Conservation (phyloP, 768 basidiomycete species). For the Suillus luteus region DNA sequence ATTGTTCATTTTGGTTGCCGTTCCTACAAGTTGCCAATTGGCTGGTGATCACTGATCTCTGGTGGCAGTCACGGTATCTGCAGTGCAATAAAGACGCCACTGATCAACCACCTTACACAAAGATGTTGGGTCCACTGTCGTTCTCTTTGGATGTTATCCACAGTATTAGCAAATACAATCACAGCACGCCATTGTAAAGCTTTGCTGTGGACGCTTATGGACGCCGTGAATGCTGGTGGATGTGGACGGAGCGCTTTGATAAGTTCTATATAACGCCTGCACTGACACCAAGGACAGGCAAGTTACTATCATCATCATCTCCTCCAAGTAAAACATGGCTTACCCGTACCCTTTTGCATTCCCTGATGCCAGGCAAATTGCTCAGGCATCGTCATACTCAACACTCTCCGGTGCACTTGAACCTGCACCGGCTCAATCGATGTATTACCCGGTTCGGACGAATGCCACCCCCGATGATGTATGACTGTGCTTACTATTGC, state of each 20-base stretch:
- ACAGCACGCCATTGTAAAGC: background rate
- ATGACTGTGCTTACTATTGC: background rate
- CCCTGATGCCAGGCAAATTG: conserved; percentile 16
- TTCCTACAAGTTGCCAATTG: background rate
- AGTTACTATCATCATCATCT: background rate
- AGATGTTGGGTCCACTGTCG: background rate
- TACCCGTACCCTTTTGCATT: conserved; percentile 25
- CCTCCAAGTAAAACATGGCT: conserved; percentile 21
- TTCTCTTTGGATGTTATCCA: background rate
- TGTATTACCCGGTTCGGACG: background rate
- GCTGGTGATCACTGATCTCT: background rate
- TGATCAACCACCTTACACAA: background rate
- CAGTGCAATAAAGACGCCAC: background rate
- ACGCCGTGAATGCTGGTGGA: background rate
- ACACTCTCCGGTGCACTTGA: conserved; percentile 1
- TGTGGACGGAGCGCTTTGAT: conserved; percentile 4
- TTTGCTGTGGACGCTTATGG: background rate
- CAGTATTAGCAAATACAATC: background rate
- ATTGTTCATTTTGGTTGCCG: background rate
- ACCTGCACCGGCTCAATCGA: background rate
- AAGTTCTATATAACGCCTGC: background rate
- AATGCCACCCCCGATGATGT: background rate
- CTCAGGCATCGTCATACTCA: background rate
- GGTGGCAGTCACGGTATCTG: background rate
- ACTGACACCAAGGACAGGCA: background rate